Evolutionary conservation across 805 yeast genomes (phyloP).

Genomic region (Candida chilensis): DNA sequence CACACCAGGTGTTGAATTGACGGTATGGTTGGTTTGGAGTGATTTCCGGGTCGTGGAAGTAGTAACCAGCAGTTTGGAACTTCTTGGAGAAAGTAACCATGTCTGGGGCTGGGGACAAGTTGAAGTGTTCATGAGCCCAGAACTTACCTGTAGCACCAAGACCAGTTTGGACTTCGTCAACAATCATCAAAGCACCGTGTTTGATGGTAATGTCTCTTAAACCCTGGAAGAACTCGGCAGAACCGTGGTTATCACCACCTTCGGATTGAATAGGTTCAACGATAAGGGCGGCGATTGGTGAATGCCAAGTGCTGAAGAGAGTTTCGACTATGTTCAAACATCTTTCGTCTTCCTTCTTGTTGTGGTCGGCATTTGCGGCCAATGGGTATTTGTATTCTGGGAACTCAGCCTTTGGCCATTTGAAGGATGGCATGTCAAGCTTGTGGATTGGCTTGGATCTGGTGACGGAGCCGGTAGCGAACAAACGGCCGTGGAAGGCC

Average conservation of each 20-base stretch:
- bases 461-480: conserved; percentile 86
- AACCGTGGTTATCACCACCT: conserved; percentile 89
- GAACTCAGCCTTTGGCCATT: conserved; percentile 95
- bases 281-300: conserved; percentile 81
- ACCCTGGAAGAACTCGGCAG: conserved; percentile 72
- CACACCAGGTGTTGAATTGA: conserved; percentile 93
- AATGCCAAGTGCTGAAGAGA: conserved; percentile 54
- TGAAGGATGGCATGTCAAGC: conserved; percentile 84
- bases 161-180: conserved; percentile 89
- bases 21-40: conserved; percentile 75
- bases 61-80: conserved; percentile 86
- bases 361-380: conserved; percentile 51
- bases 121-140: conserved; percentile 88
- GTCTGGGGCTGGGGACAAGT: conserved; percentile 69
- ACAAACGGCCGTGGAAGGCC: conserved; percentile 92
- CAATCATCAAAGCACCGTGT: conserved; percentile 62
- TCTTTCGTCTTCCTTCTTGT: conserved; percentile 71
- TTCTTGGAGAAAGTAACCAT: conserved; percentile 82
- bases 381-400: conserved; percentile 83
- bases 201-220: conserved; percentile 67
- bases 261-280: conserved; percentile 90
- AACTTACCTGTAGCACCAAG: conserved; percentile 79
- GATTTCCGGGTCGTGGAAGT: conserved; percentile 64
- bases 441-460: conserved; percentile 94
- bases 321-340: conserved; percentile 73